A percentile compares a stretch with the other conserved stretches of the same genome.
These are phyloP conservation scores for Phytophthora kernoviae DNA, from an alignment of 352 stramenopile species.

Conservation along the genomic window DNA sequence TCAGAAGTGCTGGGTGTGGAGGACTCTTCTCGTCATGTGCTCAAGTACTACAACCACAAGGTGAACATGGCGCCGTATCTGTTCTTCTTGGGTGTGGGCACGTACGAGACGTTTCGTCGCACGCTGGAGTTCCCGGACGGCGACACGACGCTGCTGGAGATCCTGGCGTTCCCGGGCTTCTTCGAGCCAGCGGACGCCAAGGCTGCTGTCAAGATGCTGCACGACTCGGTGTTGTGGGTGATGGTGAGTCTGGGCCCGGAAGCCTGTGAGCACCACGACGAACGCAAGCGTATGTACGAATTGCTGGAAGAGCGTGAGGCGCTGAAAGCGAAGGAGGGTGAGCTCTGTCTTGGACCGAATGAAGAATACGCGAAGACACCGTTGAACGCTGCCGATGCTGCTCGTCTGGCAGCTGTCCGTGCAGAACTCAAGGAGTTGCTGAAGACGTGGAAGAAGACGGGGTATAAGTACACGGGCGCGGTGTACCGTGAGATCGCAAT, in stretches of 20 bases:
- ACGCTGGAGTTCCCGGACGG: conserved; percentile 79
- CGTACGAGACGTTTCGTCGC: conserved; percentile 76
- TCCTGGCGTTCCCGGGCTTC: conserved; percentile 71
- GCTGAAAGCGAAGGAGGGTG: conserved; percentile 68
- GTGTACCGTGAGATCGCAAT: conserved; percentile 85
- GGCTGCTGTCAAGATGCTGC: conserved; percentile 73
- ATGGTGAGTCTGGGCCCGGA: conserved; percentile 77
- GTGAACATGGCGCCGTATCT: conserved; percentile 87
- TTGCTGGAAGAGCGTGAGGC: conserved; percentile 67
- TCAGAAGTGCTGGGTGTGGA: conserved; percentile 53
- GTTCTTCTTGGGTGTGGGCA: conserved; percentile 80
- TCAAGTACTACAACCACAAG: conserved; percentile 86
- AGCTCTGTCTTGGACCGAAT: conserved; percentile 58
- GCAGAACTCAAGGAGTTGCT: conserved; percentile 66
- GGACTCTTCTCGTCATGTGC: conserved; percentile 61
- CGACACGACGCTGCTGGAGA: conserved; percentile 73
- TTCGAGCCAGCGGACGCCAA: conserved; percentile 73
- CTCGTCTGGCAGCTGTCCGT: conserved; percentile 52
- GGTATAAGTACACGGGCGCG: conserved; percentile 83
- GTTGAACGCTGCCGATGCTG: conserved; percentile 45
- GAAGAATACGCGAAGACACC: conserved; percentile 55
- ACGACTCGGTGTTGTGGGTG: conserved; percentile 76
- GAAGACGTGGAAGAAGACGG: conserved; percentile 77
- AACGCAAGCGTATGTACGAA: conserved; percentile 73
- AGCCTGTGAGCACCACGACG: conserved; percentile 68